Base-by-base conservation (phyloP, 345 rosid genomes). In the Dipteronia dyeriana region DNA sequence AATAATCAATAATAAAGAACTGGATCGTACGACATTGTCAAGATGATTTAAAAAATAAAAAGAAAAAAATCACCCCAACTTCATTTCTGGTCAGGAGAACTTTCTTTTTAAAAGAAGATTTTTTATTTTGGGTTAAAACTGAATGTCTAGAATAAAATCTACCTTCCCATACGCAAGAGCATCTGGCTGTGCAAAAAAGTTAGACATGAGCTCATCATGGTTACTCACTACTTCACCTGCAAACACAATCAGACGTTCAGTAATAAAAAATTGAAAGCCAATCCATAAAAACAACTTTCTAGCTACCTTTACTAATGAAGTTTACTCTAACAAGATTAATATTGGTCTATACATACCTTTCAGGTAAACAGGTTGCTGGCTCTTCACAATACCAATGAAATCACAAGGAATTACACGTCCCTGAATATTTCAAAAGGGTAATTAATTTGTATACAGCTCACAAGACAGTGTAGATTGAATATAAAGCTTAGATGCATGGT, bases 81-180 rank as follows among this genome's bases (percentile, higher is more conserved):
- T 75, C 43, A 19, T 49, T 73, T 20, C 62, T 13, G 45, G 22
- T 71, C 19, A 39, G 49, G 17, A 51, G 39, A 43, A 20, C 10
- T 57, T 39, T 12, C 34, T 23, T 73, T 13, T 57, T 13, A 7
- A 8, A 47, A 49, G 23, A 49, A 69, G 26, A 49, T 0, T 1
- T 34, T 19, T 7, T 13, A 1, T 41, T 41, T 53, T 16, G 17
- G 1, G 9, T 26, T 31, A 19, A 71, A 41, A 72, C n/a, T 61
- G 73, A 34, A 76, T 8, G 22, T 45, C 62, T 5, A 13, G 47
- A 22, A 54, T 43, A 79, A 59, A 20, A 56, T 79, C 76, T 88
- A 94, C 99, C 97, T 92, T 96, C 78, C 98, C 99, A 78, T 87
- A 92, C n/a, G 99, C 99, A 51, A 96, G 93, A 62, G 98, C 99